A percentile compares a stretch with the other conserved stretches of the same genome.
phyloP scores from a whole-genome alignment of 2,329 filamentous ascomycete genomes.

The Aspergillus aculeatus region DNA sequence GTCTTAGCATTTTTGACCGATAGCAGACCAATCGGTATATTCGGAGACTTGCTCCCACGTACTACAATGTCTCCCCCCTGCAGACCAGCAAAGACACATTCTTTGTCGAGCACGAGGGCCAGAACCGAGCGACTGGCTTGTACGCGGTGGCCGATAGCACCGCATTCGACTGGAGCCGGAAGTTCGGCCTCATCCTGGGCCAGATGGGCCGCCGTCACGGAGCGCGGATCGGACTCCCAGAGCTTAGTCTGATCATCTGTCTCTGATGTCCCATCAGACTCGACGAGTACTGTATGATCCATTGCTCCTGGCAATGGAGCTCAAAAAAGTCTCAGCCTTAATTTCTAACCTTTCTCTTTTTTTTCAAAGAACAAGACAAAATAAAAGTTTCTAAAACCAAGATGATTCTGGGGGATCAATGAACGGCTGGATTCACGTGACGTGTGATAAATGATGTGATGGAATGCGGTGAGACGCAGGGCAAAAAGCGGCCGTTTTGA shows the following conservation, averaged over 20 bases:
- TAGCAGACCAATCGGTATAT: too few species aligned
- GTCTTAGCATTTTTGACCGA: too few species aligned
- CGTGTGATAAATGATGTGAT: slow-evolving; percentile 1
- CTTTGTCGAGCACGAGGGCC: slow-evolving; percentile 74
- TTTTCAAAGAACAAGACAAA: too few species aligned
- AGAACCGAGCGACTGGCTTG: slow-evolving; percentile 53
- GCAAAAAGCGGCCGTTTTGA: not conserved
- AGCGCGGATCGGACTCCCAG: slow-evolving; percentile 32
- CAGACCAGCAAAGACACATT: slow-evolving; percentile 85
- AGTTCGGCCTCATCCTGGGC: slow-evolving; percentile 18
- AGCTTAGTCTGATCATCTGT: slow-evolving; percentile 35
- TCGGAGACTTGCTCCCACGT: slow-evolving; percentile 23
- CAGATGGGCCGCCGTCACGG: slow-evolving; percentile 19
- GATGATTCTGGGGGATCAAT: slow-evolving; percentile 3
- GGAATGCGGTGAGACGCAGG: not conserved
- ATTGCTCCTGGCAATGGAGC: slow-evolving; percentile 24
- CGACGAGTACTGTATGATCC: slow-evolving; percentile 31
- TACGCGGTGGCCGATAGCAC: slow-evolving; percentile 42
- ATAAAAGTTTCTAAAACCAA: not conserved
- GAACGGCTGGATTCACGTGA: slow-evolving; percentile 12
- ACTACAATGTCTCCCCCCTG: slow-evolving; percentile 89
- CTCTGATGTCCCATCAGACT: slow-evolving; percentile 37
- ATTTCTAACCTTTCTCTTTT: not conserved
- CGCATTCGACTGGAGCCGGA: slow-evolving; percentile 32
- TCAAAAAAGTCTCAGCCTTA: slow-evolving; percentile 22